Evolutionary conservation across 345 rosid species (phyloP).

Genomic region (Eucalyptus globulus): DNA sequence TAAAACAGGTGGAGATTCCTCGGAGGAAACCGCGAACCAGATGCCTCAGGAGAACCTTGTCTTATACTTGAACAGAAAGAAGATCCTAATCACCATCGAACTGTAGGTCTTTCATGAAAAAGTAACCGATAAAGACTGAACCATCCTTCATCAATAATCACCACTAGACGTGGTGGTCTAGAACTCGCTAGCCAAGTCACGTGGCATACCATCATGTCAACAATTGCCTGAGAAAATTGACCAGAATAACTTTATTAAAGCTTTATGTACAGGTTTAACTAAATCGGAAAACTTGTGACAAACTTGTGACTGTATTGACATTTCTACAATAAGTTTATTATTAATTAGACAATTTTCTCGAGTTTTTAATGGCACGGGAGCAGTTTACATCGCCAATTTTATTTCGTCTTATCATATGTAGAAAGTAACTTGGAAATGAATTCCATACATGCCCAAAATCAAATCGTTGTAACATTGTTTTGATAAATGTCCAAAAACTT

Average conservation of each 20-base stretch:
- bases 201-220: fast-evolving
- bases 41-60: background rate
- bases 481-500: background rate
- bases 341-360: background rate
- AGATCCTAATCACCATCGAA: background rate
- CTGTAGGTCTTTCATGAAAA: background rate
- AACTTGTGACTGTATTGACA: too few relatives aligned
- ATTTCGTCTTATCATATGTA: background rate
- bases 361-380: background rate
- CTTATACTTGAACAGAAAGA: background rate
- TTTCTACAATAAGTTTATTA: background rate
- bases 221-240: fast-evolving
- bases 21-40: background rate
- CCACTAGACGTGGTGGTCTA: fast-evolving
- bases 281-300: too few relatives aligned
- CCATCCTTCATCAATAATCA: background rate
- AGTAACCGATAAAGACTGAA: background rate
- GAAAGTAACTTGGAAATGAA: background rate
- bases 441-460: background rate
- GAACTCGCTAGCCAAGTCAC: fast-evolving
- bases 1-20: background rate
- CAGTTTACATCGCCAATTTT: background rate
- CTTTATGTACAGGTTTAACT: too few relatives aligned
- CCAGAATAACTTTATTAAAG: too few relatives aligned
- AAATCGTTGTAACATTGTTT: background rate